These are phyloP conservation scores for Knufia fluminis DNA, from an alignment of 2,329 filamentous ascomycete species.

Conservation along the genomic window DNA sequence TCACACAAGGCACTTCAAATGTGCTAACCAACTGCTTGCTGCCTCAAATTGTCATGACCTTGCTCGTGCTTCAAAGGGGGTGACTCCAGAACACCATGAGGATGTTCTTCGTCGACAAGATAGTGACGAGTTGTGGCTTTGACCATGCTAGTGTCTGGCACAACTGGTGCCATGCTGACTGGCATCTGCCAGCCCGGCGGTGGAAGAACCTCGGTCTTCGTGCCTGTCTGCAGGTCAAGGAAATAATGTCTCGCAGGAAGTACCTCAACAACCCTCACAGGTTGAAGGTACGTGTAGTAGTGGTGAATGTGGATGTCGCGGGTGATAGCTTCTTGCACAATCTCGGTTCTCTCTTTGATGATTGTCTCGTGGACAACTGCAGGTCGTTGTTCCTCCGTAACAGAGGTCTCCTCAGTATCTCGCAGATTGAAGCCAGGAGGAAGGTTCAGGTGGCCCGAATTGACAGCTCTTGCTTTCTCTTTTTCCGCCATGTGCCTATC, in stretches of 20 bases:
- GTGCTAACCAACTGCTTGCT: too few relatives aligned
- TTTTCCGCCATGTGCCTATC: background rate
- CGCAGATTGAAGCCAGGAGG: conserved; percentile 15
- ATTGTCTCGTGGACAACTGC: conserved; percentile 29
- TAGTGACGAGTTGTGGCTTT: conserved; percentile 15
- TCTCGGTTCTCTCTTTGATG: conserved; percentile 22
- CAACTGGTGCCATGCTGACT: conserved; percentile 10
- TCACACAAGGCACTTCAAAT: too few relatives aligned
- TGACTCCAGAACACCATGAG: conserved; percentile 15
- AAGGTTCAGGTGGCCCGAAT: conserved; percentile 9
- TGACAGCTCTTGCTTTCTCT: background rate
- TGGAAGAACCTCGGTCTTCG: conserved; percentile 19
- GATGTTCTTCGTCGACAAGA: conserved; percentile 20
- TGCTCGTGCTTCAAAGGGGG: conserved; percentile 12
- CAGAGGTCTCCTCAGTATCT: conserved; percentile 16
- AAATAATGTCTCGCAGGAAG: conserved; percentile 29
- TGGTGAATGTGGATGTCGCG: conserved; percentile 31
- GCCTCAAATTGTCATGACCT: too few relatives aligned
- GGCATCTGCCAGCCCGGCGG: conserved; percentile 21
- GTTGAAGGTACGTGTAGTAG: conserved; percentile 27
- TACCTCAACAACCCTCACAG: conserved; percentile 28
- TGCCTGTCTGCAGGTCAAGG: conserved; percentile 16
- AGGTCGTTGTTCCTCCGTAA: conserved; percentile 10
- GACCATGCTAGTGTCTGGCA: conserved; percentile 13
- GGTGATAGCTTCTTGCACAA: conserved; percentile 26